phyloP scores from a whole-genome alignment of 805 yeast genomes.

The Yarrowia osloensis region DNA sequence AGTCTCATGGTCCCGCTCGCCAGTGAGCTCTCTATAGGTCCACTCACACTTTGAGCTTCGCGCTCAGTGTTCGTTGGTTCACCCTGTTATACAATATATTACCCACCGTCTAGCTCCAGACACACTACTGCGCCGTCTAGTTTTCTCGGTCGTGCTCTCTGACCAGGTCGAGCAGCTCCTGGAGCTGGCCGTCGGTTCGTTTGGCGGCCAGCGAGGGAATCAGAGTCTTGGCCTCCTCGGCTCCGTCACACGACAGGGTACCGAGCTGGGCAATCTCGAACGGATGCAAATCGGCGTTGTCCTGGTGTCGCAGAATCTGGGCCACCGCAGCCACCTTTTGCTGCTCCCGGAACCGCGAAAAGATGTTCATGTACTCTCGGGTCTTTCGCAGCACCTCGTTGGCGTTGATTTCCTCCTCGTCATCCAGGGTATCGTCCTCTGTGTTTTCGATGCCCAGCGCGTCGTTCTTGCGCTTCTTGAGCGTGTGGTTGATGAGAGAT shows the following conservation, averaged over 20 bases:
- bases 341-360: constrained; percentile 88
- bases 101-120: neutral
- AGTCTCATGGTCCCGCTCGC: no score
- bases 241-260: constrained; percentile 90
- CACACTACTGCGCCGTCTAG: neutral
- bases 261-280: constrained; percentile 93
- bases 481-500: constrained; percentile 83
- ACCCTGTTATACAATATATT: neutral
- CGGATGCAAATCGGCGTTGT: constrained; percentile 80
- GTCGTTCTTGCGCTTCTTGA: constrained; percentile 68
- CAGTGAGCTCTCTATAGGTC: no score
- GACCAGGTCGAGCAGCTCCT: constrained; percentile 66
- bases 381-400: constrained; percentile 82
- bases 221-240: constrained; percentile 93
- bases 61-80: no score
- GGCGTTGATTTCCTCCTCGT: constrained; percentile 44
- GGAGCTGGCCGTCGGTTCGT: constrained; percentile 83
- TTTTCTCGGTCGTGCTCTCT: constrained; percentile 23
- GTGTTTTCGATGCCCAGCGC: constrained; percentile 39
- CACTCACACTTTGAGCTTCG: no score
- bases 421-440: constrained; percentile 43
- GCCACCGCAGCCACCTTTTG: constrained; percentile 94
- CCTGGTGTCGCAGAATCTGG: constrained; percentile 71
- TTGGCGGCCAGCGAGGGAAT: constrained; percentile 84
- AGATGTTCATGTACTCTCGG: constrained; percentile 77